Percentiles rank a stretch among this genome's conserved stretches.
Evolutionary conservation across 2,329 filamentous ascomycete genomes (phyloP).

Genomic region (Arthrobotrys musiformis): DNA sequence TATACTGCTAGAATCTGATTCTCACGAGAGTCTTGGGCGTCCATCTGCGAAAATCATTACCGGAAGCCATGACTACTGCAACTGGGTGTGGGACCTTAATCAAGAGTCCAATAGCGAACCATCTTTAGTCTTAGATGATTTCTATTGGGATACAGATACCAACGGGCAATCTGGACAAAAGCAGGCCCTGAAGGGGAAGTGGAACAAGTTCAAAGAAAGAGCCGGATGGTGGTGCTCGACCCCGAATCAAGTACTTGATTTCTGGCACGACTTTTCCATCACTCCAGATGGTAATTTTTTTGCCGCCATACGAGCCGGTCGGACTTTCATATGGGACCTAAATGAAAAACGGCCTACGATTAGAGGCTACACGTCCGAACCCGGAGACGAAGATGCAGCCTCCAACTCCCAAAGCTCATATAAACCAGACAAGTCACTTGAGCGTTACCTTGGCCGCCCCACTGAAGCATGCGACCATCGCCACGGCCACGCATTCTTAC

Average conservation of each 20-base stretch:
- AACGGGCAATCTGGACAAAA: background rate
- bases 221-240: constrained; percentile 59
- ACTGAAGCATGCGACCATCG: constrained; percentile 21
- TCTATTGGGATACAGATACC: constrained; percentile 58
- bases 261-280: constrained; percentile 58
- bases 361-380: constrained; percentile 36
- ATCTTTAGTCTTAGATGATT: constrained; percentile 58
- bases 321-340: constrained; percentile 59
- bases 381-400: background rate
- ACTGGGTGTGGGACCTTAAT: constrained; percentile 59
- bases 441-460: constrained; percentile 39
- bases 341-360: constrained; percentile 34
- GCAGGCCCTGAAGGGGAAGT: constrained; percentile 31
- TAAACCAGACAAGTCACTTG: constrained; percentile 21
- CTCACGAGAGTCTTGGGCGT: background rate
- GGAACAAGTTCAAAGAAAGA: constrained; percentile 58
- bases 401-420: background rate
- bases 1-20: constrained; percentile 46
- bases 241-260: constrained; percentile 59
- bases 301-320: constrained; percentile 57
- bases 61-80: constrained; percentile 59
- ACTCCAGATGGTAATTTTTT: constrained; percentile 57
- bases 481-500: constrained; percentile 37
- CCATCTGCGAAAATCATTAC: constrained; percentile 54
- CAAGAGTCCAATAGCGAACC: constrained; percentile 51